Percentiles rank a stretch among this genome's conserved stretches.
These are phyloP conservation scores for Meyerozyma carpophila DNA, from an alignment of 1,139 yeast species.

Conservation along the genomic window DNA sequence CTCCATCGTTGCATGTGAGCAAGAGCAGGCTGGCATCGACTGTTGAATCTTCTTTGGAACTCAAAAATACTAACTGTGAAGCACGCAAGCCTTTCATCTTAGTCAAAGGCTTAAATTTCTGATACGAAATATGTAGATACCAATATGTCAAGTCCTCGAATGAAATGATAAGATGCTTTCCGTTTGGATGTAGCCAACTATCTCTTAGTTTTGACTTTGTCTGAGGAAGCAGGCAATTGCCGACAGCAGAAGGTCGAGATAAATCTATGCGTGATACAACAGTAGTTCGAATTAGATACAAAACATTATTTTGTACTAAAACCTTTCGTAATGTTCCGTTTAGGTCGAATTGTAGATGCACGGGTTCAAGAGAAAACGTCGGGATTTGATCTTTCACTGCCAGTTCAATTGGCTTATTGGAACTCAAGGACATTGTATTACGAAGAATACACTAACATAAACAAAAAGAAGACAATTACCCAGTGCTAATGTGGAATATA, in stretches of 20 bases:
- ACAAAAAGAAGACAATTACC: background rate
- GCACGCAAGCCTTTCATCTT: constrained; percentile 27
- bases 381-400: constrained; percentile 12
- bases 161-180: constrained; percentile 30
- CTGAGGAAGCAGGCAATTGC: constrained; percentile 20
- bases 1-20: constrained; percentile 25
- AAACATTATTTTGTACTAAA: constrained; percentile 26
- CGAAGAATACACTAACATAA: background rate
- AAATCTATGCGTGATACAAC: constrained; percentile 29
- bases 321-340: constrained; percentile 21
- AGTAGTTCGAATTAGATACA: constrained; percentile 26
- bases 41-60: constrained; percentile 4
- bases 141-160: constrained; percentile 19
- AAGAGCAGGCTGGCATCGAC: constrained; percentile 20
- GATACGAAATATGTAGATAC: constrained; percentile 28
- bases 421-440: background rate
- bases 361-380: constrained; percentile 32
- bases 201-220: constrained; percentile 8
- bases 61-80: constrained; percentile 20
- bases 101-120: constrained; percentile 28
- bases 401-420: background rate
- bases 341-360: constrained; percentile 38
- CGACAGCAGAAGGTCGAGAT: constrained; percentile 31
- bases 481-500: background rate
- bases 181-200: constrained; percentile 38